Evolutionary conservation across 2,329 filamentous ascomycete genomes (phyloP).

Genomic region (Tympanopsis confertula): DNA sequence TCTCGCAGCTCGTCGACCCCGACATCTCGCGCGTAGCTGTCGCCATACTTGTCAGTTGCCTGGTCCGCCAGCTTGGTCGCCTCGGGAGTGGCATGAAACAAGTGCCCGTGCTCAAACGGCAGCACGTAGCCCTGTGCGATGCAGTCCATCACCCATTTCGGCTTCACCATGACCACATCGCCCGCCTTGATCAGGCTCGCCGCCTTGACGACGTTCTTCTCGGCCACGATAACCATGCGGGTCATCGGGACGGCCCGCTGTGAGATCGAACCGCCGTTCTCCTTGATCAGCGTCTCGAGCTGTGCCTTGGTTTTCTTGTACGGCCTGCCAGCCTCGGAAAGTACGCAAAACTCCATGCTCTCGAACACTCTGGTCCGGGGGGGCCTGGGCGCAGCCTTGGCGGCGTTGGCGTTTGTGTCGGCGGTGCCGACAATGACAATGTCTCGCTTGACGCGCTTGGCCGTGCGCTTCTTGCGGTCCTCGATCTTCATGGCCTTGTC

Average conservation of each 20-base stretch:
- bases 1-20: slow-evolving; percentile 47
- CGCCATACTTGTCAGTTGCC: slow-evolving; percentile 67
- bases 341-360: slow-evolving; percentile 69
- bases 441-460: slow-evolving; percentile 57
- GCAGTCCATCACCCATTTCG: slow-evolving; percentile 76
- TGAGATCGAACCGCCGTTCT: slow-evolving; percentile 68
- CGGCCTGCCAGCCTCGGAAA: slow-evolving; percentile 64
- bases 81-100: slow-evolving; percentile 57
- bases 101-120: slow-evolving; percentile 46
- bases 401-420: slow-evolving; percentile 26
- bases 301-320: slow-evolving; percentile 66
- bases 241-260: slow-evolving; percentile 56
- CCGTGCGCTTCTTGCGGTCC: slow-evolving; percentile 43
- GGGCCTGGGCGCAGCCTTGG: slow-evolving; percentile 32
- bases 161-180: slow-evolving; percentile 61
- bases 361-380: slow-evolving; percentile 58
- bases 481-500: slow-evolving; percentile 72
- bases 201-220: slow-evolving; percentile 71
- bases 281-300: slow-evolving; percentile 70
- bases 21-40: slow-evolving; percentile 70
- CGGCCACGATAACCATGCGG: slow-evolving; percentile 63
- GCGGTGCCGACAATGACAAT: slow-evolving; percentile 63
- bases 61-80: slow-evolving; percentile 39
- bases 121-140: slow-evolving; percentile 56
- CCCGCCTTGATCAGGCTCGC: slow-evolving; percentile 69